Evolutionary conservation across 441 rosid genomes (phyloP), one percentile per base, ranked within the genome.

Genomic region (Codiaeum variegatum): DNA sequence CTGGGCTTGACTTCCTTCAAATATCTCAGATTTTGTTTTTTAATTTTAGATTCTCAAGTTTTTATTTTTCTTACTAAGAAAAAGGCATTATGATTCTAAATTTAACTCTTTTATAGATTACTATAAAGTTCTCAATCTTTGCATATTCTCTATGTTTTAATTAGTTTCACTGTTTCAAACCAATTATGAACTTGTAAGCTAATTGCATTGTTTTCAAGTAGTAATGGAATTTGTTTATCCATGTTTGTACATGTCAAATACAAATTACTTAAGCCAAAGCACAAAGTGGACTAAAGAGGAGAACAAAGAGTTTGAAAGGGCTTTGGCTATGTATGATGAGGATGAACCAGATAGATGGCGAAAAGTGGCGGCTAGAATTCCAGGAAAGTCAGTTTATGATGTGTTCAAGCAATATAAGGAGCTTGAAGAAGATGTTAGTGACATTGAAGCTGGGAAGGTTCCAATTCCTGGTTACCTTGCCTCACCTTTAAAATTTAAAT

Each of bases 301-400:
- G 84, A 95, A 95, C 91, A 92, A 95, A 76, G 67, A 46, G 63
- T 95, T 95, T 74, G 99, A 92, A 81, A 90, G 87, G 80, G 97
- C 97, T 75, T 77, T 95, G 72, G 99, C 99, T n/a, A 76, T 80
- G 24, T 92, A 71, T 70, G 97, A 88, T 65, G 91, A 88, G 77
- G 88, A 88, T 47, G 88, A 92, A 0, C 99, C 99, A 0, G 93
- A 92, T 31, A 79, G 94, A 69, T 95, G 99, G 98, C 24, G 47
- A 28, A 90, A 84, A 76, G 96, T 94, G 28, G 98, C 99, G 0
- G 87, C 89, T 3, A 82, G 84, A 93, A 89, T 94, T 47, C 99
- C 99, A 0, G 96, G 94, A 0, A 94, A 92, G 84, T 85, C 96
- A 1, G 90, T 87, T 4, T 85, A 82, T 15, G 99, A 95, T 78